Base-by-base conservation (phyloP, 164 flowering plant genomes). In the Tinospora cordifolia region DNA sequence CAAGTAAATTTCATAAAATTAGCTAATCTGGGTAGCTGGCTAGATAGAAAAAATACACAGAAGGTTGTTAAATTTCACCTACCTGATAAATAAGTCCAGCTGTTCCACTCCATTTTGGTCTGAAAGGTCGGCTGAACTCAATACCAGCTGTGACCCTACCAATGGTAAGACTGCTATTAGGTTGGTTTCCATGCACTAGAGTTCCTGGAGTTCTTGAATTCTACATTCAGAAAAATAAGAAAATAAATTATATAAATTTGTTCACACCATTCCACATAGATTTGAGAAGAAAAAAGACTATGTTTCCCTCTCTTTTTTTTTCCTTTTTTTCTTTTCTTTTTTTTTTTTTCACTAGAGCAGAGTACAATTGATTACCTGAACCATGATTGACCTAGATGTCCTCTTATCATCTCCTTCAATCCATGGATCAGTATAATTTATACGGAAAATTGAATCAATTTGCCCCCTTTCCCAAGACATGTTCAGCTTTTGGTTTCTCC, bases 361-460 rank as follows among this genome's bases (percentile, higher is more conserved):
- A 34, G 67, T 44, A 44, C 22, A 24, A 1, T 25, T 27, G 34
- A 72, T 62, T 73, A 92, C 99, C 97, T 92, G 98, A 75, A 95
- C 77, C 92, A 86, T 88, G 69, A 92, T 87, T 54, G 99, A 80
- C 79, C 96, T 86, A 27, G 96, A 90, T 69, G 98, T 95, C 63
- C 97, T 81, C 75, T 90, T 95, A 76, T 95, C 99, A 86, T 95
- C 99, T 72, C 97, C 98, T 81, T 91, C 90, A 83, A 95, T 88
- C 99, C 99, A 95, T 44, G 99, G 99, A 75, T 89, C 99, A 25
- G 88, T 92, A 75, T 89, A 91, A 77, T 89, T 92, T 62, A 95
- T 73, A 60, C 99, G 92, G 72, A 89, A 95, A 72, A 88, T 85
- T 24, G 97, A 90, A 72, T 92, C 99, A 70, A 92, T 79, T 76